Conservation (phyloP, 257 asterid genomes). For the Salvia splendens region DNA sequence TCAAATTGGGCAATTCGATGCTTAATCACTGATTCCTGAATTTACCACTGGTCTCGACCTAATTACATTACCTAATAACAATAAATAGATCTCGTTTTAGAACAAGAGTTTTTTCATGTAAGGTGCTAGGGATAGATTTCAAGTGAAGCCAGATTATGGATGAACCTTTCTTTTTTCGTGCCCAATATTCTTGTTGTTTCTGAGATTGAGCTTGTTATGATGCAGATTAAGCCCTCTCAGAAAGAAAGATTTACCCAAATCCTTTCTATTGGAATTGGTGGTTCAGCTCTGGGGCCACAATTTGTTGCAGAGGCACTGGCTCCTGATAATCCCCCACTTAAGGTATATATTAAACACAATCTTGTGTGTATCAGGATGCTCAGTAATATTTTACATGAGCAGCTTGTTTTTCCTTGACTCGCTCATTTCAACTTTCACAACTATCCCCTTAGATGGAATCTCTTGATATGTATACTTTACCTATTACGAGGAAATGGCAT, state of each 20-base stretch:
- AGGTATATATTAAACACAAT: constrained; percentile 45
- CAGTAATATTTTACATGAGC: background rate
- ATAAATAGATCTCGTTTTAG: background rate
- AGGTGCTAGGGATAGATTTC: background rate
- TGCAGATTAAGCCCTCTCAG: constrained; percentile 80
- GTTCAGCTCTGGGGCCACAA: constrained; percentile 99
- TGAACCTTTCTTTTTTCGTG: background rate
- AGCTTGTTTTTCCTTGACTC: no score
- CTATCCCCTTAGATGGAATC: no score
- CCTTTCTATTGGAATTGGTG: constrained; percentile 97
- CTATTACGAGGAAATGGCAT: no score
- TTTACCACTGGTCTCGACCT: background rate
- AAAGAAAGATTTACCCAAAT: constrained; percentile 75
- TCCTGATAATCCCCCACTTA: constrained; percentile 98
- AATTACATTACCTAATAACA: background rate
- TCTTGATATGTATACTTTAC: no score
- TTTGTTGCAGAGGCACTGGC: constrained; percentile 99
- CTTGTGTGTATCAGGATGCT: background rate
- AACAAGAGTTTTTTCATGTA: background rate
- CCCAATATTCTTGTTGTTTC: constrained; percentile 11
- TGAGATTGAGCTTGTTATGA: constrained; percentile 27
- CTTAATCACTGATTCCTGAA: background rate
- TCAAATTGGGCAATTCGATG: background rate
- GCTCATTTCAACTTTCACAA: no score
- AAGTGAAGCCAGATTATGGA: background rate